Evolutionary conservation across 192 early-diverging fungal species (phyloP).

Genomic region (Spizellomyces sp.): DNA sequence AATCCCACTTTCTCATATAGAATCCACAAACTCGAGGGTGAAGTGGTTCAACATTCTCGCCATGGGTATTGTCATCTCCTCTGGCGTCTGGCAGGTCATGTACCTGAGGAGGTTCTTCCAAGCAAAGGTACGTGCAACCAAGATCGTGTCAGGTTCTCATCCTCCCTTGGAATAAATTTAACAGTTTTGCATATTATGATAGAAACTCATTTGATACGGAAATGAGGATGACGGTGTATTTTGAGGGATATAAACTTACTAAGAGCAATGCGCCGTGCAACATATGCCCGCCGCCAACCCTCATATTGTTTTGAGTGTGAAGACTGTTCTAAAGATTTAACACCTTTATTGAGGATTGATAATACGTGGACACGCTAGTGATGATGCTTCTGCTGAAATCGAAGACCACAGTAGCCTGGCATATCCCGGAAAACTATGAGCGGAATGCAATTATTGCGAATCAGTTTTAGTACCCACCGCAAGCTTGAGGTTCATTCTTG

Average conservation of each 20-base stretch:
- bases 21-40: slow-evolving; percentile 89
- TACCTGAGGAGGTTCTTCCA: slow-evolving; percentile 89
- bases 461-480: slow-evolving; percentile 48
- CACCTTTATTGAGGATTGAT: neutral
- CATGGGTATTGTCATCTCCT: slow-evolving; percentile 67
- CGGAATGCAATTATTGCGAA: too few relatives aligned
- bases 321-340: too few relatives aligned
- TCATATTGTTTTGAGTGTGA: too few relatives aligned
- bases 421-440: neutral
- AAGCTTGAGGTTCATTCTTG: slow-evolving; percentile 66
- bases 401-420: slow-evolving; percentile 61
- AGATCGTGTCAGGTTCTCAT: neutral
- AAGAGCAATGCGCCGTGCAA: neutral
- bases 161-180: neutral
- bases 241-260: neutral
- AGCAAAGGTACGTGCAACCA: slow-evolving; percentile 58
- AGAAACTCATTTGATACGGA: neutral
- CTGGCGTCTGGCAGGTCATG: slow-evolving; percentile 79
- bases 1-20: slow-evolving; percentile 38
- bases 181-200: neutral
- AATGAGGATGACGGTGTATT: neutral
- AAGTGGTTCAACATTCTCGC: slow-evolving; percentile 78
- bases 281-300: neutral
- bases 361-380: slow-evolving; percentile 31
- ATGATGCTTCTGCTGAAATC: slow-evolving; percentile 74